Evolutionary conservation across 2,329 filamentous ascomycete species (phyloP), one percentile per base, ranked within the genome.

Genomic region (Fusarium incarnatum): DNA sequence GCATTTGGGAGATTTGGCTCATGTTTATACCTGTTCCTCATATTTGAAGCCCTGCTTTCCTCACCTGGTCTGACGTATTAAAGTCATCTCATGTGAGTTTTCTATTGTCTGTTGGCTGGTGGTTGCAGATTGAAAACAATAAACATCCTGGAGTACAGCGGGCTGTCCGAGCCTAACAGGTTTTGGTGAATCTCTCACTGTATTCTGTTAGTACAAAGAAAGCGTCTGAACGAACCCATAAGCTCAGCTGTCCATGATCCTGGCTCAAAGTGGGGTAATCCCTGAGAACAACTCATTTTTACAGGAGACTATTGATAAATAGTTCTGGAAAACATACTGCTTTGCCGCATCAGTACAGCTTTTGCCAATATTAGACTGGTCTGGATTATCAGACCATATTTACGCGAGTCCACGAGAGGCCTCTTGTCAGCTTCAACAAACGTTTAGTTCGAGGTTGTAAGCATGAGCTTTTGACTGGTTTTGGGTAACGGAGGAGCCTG

Each of bases 1-100:
- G 3, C 5, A n/a, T n/a, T 37, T 37, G 16, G 15, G 5, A 10
- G 2, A 10, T 18, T 18, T 37, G 32, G 32, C 9, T 37, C 16
- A n/a, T 4, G 16, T 18, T 37, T 37, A 37, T 37, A 37, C 16
- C 9, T 37, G 2, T 37, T 9, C 32, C 5, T 11, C 9, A 11
- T 18, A 2, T 18, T 18, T 5, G 18, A 37, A 28, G 11, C 1
- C 8, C 2, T 34, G 2, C 8, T 9, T 18, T 3, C 16, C 16
- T n/a, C 9, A 6, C 16, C 32, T 37, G 16, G 11, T 11, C 9
- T 18, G 32, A 6, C 11, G 32, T 18, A 37, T 11, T 9, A 18
- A 37, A 5, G 10, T 37, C 32, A 9, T 6, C 16, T 16, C 16
- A 37, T 18, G 16, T 37, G 32, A 18, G 32, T 6, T 37, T 18